Conservation (phyloP, 345 rosid species). For the Triadica sebifera region DNA sequence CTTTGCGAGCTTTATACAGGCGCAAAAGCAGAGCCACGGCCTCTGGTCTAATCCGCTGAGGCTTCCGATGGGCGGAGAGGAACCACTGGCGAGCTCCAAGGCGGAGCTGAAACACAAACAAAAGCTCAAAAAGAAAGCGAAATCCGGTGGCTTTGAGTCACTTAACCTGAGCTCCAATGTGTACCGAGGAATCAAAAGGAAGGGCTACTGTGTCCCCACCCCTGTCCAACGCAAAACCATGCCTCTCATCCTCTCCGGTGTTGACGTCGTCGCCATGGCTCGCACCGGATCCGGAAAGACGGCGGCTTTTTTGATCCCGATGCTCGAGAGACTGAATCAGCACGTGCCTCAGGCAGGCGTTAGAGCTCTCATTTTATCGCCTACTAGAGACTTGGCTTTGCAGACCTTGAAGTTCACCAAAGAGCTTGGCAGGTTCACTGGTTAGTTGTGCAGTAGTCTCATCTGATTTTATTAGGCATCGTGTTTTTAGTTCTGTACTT, state of each 20-base stretch:
- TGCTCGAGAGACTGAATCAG: conserved; percentile 80
- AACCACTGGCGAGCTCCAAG: conserved; percentile 60
- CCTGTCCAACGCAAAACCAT: conserved; percentile 96
- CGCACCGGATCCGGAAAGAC: conserved; percentile 98
- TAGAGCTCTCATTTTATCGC: conserved; percentile 83
- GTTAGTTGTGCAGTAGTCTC: conserved; percentile 32
- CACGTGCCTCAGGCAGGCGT: conserved; percentile 82
- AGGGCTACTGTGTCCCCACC: conserved; percentile 91
- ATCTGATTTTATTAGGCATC: background rate
- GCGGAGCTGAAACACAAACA: conserved; percentile 70
- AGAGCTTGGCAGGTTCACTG: conserved; percentile 80
- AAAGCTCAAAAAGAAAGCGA: conserved; percentile 74
- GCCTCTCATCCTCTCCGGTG: conserved; percentile 92
- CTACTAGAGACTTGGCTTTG: conserved; percentile 90
- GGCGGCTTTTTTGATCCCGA: conserved; percentile 87
- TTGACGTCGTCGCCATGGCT: conserved; percentile 96
- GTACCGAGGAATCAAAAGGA: conserved; percentile 70
- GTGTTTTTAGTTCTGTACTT: background rate
- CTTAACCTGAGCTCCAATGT: conserved; percentile 69
- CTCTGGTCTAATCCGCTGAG: background rate
- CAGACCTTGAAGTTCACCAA: conserved; percentile 95
- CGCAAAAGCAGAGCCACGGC: background rate
- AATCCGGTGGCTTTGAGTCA: conserved; percentile 96
- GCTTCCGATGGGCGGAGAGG: background rate
- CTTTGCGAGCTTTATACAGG: background rate